These are phyloP conservation scores for Agastache rugosa DNA, from an alignment of 257 asterid species.

Conservation along the genomic window DNA sequence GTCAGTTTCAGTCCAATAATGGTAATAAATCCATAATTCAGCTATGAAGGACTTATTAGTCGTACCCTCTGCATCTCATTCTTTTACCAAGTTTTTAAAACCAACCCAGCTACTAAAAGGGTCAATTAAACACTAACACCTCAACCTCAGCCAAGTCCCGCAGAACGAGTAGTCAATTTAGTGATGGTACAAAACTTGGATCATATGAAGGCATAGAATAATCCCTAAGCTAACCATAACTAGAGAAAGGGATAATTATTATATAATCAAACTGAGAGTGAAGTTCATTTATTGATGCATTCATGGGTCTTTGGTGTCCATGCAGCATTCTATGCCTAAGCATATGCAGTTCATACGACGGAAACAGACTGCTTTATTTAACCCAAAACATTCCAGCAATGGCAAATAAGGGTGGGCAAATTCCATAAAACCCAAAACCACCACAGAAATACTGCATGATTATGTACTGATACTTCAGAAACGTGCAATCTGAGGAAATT, in stretches of 20 bases:
- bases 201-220: neutral
- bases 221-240: slow-evolving; percentile 10
- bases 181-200: neutral
- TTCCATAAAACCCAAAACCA: slow-evolving; percentile 10
- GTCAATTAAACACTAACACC: neutral
- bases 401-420: neutral
- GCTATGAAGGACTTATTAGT: neutral
- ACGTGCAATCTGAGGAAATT: neutral
- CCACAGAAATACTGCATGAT: slow-evolving; percentile 33
- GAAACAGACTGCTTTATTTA: neutral
- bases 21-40: neutral
- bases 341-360: slow-evolving; percentile 4
- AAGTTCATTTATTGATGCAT: slow-evolving; percentile 21
- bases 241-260: neutral
- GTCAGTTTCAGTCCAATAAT: neutral
- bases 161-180: neutral
- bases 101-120: neutral
- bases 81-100: slow-evolving; percentile 10
- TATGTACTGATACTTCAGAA: neutral
- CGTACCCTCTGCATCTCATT: slow-evolving; percentile 8
- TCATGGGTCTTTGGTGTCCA: neutral
- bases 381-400: slow-evolving; percentile 1
- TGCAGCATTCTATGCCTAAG: slow-evolving; percentile 1
- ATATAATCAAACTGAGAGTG: neutral
- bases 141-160: neutral